Conservation (phyloP, 495 filamentous ascomycete genomes). For the Neurospora sp. region DNA sequence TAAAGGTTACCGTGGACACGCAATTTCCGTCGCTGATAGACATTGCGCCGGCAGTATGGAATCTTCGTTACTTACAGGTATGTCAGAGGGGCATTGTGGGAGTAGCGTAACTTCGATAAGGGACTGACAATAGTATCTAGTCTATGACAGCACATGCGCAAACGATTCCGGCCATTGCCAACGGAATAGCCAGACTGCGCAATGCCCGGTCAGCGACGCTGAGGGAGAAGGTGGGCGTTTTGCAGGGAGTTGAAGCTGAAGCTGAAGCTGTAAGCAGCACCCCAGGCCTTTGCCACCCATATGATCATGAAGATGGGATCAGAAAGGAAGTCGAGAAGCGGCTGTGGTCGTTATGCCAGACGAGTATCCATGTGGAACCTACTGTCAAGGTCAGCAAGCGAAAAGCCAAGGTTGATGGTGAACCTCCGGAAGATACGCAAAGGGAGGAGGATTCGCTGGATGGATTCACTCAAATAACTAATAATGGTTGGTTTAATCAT, state of each 20-base stretch:
- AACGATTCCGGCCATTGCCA: slow-evolving; percentile 12
- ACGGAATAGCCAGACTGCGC: slow-evolving; percentile 13
- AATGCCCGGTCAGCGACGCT: slow-evolving; percentile 17
- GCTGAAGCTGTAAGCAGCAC: not conserved
- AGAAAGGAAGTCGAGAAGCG: slow-evolving; percentile 4
- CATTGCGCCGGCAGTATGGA: slow-evolving; percentile 36
- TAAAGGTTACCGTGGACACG: slow-evolving; percentile 10
- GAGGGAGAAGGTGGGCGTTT: slow-evolving; percentile 10
- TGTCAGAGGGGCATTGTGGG: not conserved
- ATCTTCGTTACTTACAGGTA: slow-evolving; percentile 32
- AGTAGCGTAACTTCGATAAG: not conserved
- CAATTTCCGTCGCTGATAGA: slow-evolving; percentile 25
- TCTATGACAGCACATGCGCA: slow-evolving; percentile 17
- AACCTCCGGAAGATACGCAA: not conserved
- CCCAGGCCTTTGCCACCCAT: not conserved
- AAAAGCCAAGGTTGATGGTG: not conserved
- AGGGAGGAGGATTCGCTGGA: not conserved
- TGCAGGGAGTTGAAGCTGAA: not conserved
- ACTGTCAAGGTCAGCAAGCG: not conserved
- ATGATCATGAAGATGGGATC: not conserved
- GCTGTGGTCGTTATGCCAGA: slow-evolving; percentile 20
- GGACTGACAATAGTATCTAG: slow-evolving; percentile 5
- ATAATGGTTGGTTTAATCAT: not conserved
- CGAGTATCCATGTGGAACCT: slow-evolving; percentile 10
- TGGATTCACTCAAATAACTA: not conserved